Evolutionary conservation across 306 rosid species (phyloP).

Genomic region (Betula pendula): DNA sequence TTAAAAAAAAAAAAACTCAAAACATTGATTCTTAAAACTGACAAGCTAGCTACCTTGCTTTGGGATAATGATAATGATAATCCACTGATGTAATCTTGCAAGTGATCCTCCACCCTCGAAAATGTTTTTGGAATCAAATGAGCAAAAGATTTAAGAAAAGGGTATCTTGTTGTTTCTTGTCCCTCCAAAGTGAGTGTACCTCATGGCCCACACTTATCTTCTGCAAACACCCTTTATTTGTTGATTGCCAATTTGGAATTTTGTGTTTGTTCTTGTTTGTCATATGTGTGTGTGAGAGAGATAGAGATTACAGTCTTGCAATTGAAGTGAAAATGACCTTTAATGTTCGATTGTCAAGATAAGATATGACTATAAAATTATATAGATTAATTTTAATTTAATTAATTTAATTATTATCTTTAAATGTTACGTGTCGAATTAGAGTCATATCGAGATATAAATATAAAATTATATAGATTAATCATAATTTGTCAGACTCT

Average conservation of each 20-base stretch:
- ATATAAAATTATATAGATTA: too few relatives aligned
- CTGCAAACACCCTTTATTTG: constrained; percentile 35
- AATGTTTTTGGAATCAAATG: constrained; percentile 46
- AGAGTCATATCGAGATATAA: too few relatives aligned
- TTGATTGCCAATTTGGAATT: constrained; percentile 38
- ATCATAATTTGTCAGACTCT: too few relatives aligned
- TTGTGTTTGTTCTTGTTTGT: constrained; percentile 41
- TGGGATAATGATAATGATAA: background rate
- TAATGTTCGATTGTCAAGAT: too few relatives aligned
- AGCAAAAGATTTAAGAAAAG: constrained; percentile 25
- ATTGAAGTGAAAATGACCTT: constrained; percentile 33
- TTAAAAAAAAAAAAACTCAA: background rate
- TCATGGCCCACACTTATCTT: constrained; percentile 51
- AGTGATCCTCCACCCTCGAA: constrained; percentile 32
- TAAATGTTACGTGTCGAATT: too few relatives aligned
- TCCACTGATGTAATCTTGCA: constrained; percentile 29
- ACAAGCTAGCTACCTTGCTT: background rate
- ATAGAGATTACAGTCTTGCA: constrained; percentile 3
- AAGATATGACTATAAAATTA: too few relatives aligned
- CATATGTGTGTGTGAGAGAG: too few relatives aligned
- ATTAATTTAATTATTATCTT: too few relatives aligned
- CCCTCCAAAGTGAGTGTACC: constrained; percentile 46
- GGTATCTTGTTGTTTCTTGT: constrained; percentile 47
- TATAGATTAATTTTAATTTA: too few relatives aligned
- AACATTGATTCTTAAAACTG: constrained; percentile 9